A percentile compares a stretch with the other conserved stretches of the same genome.
These are phyloP conservation scores for Saraca asoca DNA, from an alignment of 331 rosid genomes.

Conservation along the genomic window DNA sequence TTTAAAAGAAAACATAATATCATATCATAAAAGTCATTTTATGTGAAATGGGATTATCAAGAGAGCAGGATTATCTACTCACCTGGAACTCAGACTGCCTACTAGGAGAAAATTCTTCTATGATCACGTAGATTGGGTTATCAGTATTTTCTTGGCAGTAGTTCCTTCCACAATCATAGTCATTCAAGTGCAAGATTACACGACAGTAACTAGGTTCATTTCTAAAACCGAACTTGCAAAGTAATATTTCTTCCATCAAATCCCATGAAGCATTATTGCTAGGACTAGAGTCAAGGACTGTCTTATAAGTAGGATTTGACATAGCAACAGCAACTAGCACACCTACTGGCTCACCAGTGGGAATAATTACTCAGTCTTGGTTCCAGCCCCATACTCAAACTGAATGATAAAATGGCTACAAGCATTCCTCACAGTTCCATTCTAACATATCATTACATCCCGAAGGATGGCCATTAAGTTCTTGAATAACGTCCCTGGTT, in stretches of 20 bases:
- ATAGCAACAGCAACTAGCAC: conserved; percentile 93
- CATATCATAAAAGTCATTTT: no score
- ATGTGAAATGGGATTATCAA: no score
- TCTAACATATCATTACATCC: conserved; percentile 87
- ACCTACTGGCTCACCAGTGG: conserved; percentile 98
- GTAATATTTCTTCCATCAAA: conserved; percentile 93
- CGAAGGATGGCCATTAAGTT: conserved; percentile 96
- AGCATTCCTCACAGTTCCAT: conserved; percentile 87
- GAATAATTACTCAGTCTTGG: conserved; percentile 50
- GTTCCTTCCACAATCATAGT: no score
- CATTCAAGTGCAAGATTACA: conserved; percentile 71
- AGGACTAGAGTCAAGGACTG: conserved; percentile 92
- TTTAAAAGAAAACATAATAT: no score
- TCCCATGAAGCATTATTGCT: conserved; percentile 95
- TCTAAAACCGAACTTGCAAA: conserved; percentile 76
- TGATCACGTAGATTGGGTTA: no score
- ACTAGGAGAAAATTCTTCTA: no score
- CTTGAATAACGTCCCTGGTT: conserved; percentile 90
- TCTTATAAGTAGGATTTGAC: conserved; percentile 97
- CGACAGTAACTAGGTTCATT: conserved; percentile 76
- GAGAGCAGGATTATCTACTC: no score
- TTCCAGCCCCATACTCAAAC: conserved; percentile 75
- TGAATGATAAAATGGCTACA: conserved; percentile 84
- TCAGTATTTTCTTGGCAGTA: conserved; percentile 73
- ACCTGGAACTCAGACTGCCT: no score